A percentile compares a stretch with the other conserved stretches of the same genome.
Evolutionary conservation across 352 stramenopile genomes (phyloP).

Genomic region (Pythium dissimile): DNA sequence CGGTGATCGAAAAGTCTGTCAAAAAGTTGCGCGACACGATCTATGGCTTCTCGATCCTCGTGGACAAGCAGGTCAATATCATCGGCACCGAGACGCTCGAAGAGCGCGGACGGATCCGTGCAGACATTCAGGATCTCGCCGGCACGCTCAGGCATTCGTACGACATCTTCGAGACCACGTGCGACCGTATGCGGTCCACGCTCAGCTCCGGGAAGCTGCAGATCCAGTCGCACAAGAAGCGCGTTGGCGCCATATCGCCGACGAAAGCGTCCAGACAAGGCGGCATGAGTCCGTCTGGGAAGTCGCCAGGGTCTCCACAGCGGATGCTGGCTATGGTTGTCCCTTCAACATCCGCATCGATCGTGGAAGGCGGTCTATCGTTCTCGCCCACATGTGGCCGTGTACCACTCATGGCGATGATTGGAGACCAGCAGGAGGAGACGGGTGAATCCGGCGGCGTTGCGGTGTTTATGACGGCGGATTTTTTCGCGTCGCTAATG

Average conservation of each 20-base stretch:
- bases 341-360: constrained; percentile 4
- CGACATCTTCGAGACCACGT: constrained; percentile 47
- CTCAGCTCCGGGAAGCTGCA: constrained; percentile 43
- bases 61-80: constrained; percentile 78
- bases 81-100: constrained; percentile 41
- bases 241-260: constrained; percentile 14
- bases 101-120: constrained; percentile 42
- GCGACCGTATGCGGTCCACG: constrained; percentile 57
- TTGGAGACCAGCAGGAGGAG: constrained; percentile 8
- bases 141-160: constrained; percentile 56
- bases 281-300: background rate
- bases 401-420: constrained; percentile 10
- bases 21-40: constrained; percentile 58
- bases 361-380: constrained; percentile 8
- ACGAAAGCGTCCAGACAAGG: background rate
- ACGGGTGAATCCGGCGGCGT: background rate
- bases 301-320: background rate
- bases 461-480: constrained; percentile 30
- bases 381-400: constrained; percentile 10
- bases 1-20: constrained; percentile 48
- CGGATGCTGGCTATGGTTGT: background rate
- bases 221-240: constrained; percentile 51
- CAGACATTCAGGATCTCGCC: constrained; percentile 60
- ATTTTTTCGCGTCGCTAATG: constrained; percentile 32
- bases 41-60: constrained; percentile 58